Evolutionary conservation across 257 asterid species (phyloP).

Genomic region (Ehretia macrophylla): DNA sequence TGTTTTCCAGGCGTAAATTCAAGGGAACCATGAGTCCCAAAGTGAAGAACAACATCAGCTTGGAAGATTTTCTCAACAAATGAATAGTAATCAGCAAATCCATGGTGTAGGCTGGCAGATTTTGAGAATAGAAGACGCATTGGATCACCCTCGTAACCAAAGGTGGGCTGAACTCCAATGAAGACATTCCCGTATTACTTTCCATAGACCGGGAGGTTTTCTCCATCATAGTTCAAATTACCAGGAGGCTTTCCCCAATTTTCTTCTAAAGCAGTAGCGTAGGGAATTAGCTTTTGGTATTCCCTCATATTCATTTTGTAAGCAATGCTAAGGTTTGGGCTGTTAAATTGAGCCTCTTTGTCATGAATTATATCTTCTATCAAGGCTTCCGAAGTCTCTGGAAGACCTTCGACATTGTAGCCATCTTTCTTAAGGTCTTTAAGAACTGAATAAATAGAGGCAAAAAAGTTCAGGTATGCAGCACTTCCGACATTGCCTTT

Average conservation of each 20-base stretch:
- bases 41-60: conserved; percentile 97
- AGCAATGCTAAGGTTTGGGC: conserved; percentile 84
- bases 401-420: conserved; percentile 83
- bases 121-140: conserved; percentile 94
- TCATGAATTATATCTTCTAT: conserved; percentile 87
- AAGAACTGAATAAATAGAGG: conserved; percentile 82
- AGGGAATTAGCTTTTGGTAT: conserved; percentile 78
- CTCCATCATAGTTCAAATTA: conserved; percentile 89
- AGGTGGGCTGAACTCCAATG: conserved; percentile 95
- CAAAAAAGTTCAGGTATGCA: conserved; percentile 84
- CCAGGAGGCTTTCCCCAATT: conserved; percentile 99
- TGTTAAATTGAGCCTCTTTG: conserved; percentile 94
- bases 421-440: conserved; percentile 76
- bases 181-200: conserved; percentile 80
- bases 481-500: conserved; percentile 98
- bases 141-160: conserved; percentile 97
- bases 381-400: conserved; percentile 71
- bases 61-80: conserved; percentile 80
- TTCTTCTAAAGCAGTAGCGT: conserved; percentile 74
- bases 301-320: conserved; percentile 90
- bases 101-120: conserved; percentile 98
- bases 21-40: conserved; percentile 95
- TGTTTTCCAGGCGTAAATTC: conserved; percentile 99
- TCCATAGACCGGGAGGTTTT: conserved; percentile 85
- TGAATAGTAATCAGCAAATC: conserved; percentile 91